Conservation (phyloP, 768 basidiomycete species). For the Hydnomerulius pinastri region DNA sequence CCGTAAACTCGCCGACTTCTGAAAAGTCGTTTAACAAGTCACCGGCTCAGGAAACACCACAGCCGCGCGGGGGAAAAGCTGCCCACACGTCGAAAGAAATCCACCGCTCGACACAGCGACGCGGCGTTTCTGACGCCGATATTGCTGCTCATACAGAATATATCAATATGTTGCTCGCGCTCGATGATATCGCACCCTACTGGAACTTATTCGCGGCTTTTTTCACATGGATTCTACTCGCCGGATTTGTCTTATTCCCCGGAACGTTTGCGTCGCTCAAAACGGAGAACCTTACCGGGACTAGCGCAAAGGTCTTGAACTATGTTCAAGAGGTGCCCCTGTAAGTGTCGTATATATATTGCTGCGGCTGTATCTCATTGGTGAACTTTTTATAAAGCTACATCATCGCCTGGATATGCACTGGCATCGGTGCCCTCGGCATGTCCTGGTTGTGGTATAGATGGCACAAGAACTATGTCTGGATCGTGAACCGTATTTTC, state of each 20-base stretch:
- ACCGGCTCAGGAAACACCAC: too few relatives aligned
- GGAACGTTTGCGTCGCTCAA: constrained; percentile 51
- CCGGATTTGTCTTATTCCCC: constrained; percentile 56
- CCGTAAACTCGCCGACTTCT: neutral
- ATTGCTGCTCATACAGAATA: constrained; percentile 41
- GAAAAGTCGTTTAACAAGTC: too few relatives aligned
- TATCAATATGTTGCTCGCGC: constrained; percentile 54
- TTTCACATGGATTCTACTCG: constrained; percentile 57
- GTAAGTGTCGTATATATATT: constrained; percentile 29
- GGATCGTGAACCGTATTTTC: constrained; percentile 52
- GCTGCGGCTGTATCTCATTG: neutral
- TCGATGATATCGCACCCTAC: constrained; percentile 47
- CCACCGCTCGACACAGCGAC: constrained; percentile 4
- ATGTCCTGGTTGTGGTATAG: constrained; percentile 55
- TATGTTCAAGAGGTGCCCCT: constrained; percentile 43
- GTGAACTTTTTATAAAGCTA: constrained; percentile 33
- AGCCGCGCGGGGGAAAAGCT: too few relatives aligned
- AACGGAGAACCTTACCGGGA: constrained; percentile 19
- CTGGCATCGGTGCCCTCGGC: constrained; percentile 45
- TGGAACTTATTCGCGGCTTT: constrained; percentile 52
- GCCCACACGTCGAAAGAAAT: constrained; percentile 1
- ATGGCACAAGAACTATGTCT: constrained; percentile 54
- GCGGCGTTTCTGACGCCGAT: neutral
- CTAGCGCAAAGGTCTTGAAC: constrained; percentile 34
- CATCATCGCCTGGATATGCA: constrained; percentile 48